phyloP scores from a whole-genome alignment of 208 protist species.

The Herpetomonas muscarum region DNA sequence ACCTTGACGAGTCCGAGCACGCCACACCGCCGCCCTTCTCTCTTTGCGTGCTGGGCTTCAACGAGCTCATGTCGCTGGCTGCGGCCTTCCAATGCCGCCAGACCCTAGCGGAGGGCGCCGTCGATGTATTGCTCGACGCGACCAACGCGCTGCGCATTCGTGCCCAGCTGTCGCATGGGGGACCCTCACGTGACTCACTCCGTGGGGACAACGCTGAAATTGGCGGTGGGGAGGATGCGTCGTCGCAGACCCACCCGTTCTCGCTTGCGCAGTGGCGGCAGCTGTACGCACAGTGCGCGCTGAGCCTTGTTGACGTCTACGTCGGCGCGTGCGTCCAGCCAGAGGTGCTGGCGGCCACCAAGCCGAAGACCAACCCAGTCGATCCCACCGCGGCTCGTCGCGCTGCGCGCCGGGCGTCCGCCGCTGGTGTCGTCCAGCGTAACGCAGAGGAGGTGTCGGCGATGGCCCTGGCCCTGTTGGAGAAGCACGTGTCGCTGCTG shows the following conservation, averaged over 20 bases:
- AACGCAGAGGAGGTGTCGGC: neutral
- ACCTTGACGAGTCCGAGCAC: no score
- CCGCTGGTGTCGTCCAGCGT: neutral
- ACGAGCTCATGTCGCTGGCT: neutral
- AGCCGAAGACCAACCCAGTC: no score
- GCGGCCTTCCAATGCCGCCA: neutral
- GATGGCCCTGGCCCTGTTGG: neutral
- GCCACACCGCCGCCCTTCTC: neutral
- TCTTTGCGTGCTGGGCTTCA: neutral
- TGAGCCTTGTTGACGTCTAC: neutral
- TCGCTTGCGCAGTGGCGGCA: conserved; percentile 1
- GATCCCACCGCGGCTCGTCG: no score
- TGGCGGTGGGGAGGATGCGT: no score
- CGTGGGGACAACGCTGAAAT: no score
- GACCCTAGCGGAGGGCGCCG: neutral
- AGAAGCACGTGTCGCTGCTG: neutral
- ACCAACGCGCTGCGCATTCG: neutral
- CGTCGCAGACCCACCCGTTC: no score
- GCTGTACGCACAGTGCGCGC: neutral
- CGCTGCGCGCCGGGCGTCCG: neutral
- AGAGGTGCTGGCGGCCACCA: neutral
- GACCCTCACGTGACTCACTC: no score
- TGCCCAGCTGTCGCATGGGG: neutral
- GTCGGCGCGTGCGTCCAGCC: neutral
- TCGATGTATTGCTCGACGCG: neutral